Conservation (phyloP, 768 basidiomycete genomes). For the Austroboletus eburneus region DNA sequence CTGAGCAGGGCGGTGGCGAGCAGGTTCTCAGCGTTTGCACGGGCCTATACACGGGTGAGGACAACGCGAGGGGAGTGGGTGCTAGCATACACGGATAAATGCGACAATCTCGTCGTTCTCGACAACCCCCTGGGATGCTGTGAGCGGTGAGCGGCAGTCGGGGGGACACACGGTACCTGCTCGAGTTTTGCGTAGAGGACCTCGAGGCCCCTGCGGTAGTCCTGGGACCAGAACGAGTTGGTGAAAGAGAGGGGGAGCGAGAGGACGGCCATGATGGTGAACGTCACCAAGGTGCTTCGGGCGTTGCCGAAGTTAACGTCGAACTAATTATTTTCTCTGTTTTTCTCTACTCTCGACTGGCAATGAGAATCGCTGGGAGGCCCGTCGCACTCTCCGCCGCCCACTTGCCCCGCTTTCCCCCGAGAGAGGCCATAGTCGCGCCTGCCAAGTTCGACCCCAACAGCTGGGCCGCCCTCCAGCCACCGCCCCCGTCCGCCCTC, state of each 20-base stretch:
- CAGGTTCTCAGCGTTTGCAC: constrained; percentile 64
- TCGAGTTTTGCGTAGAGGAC: constrained; percentile 73
- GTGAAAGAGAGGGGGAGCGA: constrained; percentile 85
- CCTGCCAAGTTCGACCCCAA: constrained; percentile 53
- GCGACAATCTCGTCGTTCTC: constrained; percentile 82
- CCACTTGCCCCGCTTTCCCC: constrained; percentile 55
- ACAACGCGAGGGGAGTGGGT: not conserved
- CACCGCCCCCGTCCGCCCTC: constrained; percentile 67
- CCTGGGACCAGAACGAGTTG: constrained; percentile 95
- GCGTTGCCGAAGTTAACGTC: constrained; percentile 25
- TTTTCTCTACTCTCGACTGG: constrained; percentile 1
- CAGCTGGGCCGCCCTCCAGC: constrained; percentile 67
- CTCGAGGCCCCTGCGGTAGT: constrained; percentile 81
- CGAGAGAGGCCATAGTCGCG: constrained; percentile 46
- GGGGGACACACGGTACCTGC: constrained; percentile 49
- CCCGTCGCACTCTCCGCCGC: constrained; percentile 55
- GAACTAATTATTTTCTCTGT: constrained; percentile 13
- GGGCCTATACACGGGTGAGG: constrained; percentile 48
- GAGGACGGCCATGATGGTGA: constrained; percentile 68
- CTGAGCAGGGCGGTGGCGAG: constrained; percentile 56
- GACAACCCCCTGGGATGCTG: constrained; percentile 55
- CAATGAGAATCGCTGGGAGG: no score
- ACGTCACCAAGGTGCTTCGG: constrained; percentile 13
- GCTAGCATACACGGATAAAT: constrained; percentile 70
- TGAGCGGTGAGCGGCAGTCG: not conserved